Percentiles rank a stretch among this genome's conserved stretches.
phyloP scores from a whole-genome alignment of 305 asterid genomes.

The Fraxinus dipetala region DNA sequence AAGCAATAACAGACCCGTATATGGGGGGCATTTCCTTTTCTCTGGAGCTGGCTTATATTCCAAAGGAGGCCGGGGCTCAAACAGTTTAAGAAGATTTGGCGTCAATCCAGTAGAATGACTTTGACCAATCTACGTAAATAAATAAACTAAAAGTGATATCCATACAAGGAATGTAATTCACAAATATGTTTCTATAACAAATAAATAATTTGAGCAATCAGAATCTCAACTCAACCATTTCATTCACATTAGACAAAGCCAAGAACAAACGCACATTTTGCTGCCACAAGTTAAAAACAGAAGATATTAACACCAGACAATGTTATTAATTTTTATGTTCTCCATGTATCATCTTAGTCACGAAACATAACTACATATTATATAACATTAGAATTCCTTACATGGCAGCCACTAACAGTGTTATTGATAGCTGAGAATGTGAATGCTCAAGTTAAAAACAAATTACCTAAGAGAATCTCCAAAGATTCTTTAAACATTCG shows the following conservation, averaged over 20 bases:
- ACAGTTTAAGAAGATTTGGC: constrained; percentile 68
- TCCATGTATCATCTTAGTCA: neutral
- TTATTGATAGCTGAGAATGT: neutral
- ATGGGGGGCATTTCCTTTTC: constrained; percentile 89
- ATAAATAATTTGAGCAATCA: neutral
- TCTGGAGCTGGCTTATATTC: constrained; percentile 91
- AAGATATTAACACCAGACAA: neutral
- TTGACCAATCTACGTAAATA: constrained; percentile 72
- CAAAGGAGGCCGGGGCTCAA: constrained; percentile 95
- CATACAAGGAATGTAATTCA: neutral
- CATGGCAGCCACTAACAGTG: neutral
- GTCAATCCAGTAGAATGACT: constrained; percentile 97
- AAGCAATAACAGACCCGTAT: constrained; percentile 56
- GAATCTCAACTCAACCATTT: neutral
- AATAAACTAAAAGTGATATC: neutral
- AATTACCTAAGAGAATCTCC: neutral
- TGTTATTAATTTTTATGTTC: neutral
- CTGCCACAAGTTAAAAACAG: neutral
- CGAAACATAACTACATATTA: neutral
- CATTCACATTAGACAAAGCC: neutral
- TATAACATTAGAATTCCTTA: neutral
- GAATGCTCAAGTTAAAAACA: neutral
- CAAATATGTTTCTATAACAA: neutral
- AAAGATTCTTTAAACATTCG: neutral
- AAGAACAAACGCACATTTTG: neutral